A percentile compares a stretch with the other conserved stretches of the same genome.
Conservation (phyloP, 768 basidiomycete genomes). For the Coprinopsis sp. region DNA sequence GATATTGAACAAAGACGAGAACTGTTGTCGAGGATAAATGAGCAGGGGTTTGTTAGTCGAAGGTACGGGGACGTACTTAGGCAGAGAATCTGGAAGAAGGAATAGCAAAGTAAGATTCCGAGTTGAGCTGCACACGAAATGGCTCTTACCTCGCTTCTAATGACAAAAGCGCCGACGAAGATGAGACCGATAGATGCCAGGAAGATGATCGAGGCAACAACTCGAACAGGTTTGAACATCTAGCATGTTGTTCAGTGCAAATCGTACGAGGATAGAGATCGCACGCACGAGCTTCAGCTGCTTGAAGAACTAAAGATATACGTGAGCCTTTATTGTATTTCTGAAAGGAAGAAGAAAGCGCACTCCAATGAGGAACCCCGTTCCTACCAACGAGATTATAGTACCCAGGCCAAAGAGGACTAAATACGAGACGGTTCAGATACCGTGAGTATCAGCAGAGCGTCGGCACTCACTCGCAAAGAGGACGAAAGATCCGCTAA, state of each 20-base stretch:
- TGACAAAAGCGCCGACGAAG: constrained; percentile 81
- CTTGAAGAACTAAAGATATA: constrained; percentile 55
- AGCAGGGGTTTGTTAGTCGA: not conserved
- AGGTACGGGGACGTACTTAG: constrained; percentile 44
- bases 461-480: constrained; percentile 63
- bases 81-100: constrained; percentile 50
- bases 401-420: constrained; percentile 83
- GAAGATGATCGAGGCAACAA: constrained; percentile 76
- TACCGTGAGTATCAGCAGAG: not conserved
- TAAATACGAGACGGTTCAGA: constrained; percentile 25
- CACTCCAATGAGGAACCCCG: constrained; percentile 89
- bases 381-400: constrained; percentile 77
- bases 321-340: constrained; percentile 3
- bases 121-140: not conserved
- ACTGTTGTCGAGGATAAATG: constrained; percentile 38
- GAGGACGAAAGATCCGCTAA: constrained; percentile 59
- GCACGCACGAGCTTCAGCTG: constrained; percentile 70
- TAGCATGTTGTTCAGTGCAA: constrained; percentile 21
- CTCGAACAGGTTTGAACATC: constrained; percentile 95
- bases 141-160: constrained; percentile 55
- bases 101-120: constrained; percentile 3
- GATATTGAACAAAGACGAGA: constrained; percentile 87
- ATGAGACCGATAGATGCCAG: constrained; percentile 76
- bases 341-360: constrained; percentile 23
- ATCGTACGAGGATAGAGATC: not conserved